A percentile compares a stretch with the other conserved stretches of the same genome.
These are phyloP conservation scores for Paecilomyces sp. DNA, from an alignment of 2,329 filamentous ascomycete species.

Conservation along the genomic window DNA sequence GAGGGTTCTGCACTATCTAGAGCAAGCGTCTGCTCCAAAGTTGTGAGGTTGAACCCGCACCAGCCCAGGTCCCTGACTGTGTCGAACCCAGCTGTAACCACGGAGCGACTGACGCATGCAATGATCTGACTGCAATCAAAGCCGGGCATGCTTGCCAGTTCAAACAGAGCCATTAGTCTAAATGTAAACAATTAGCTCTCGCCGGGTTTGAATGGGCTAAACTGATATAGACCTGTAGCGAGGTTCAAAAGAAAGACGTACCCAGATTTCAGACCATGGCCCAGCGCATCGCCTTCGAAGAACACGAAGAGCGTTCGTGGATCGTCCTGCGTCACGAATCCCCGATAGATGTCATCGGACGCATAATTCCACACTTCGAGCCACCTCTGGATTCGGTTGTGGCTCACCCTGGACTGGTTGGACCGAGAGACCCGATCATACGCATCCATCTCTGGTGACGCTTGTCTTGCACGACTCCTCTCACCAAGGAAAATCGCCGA, in stretches of 20 bases:
- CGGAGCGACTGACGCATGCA: slow-evolving; percentile 69
- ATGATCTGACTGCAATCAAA: slow-evolving; percentile 72
- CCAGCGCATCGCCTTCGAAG: slow-evolving; percentile 67
- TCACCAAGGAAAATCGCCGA: slow-evolving; percentile 92
- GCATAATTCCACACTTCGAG: slow-evolving; percentile 61
- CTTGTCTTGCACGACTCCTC: slow-evolving; percentile 68
- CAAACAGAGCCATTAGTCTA: slow-evolving; percentile 82
- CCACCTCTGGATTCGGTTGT: slow-evolving; percentile 24
- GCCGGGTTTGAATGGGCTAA: not conserved
- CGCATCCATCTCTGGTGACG: slow-evolving; percentile 84
- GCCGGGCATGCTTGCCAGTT: slow-evolving; percentile 66
- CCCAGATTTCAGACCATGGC: slow-evolving; percentile 79
- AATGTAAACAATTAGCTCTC: slow-evolving; percentile 18
- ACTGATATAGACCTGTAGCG: not conserved
- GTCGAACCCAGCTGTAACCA: slow-evolving; percentile 55
- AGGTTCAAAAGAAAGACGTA: slow-evolving; percentile 42
- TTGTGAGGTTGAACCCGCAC: slow-evolving; percentile 83
- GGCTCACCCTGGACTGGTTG: slow-evolving; percentile 17
- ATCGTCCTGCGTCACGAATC: slow-evolving; percentile 67
- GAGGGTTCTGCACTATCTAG: slow-evolving; percentile 50
- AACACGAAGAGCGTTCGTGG: slow-evolving; percentile 79
- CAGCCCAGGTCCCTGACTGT: slow-evolving; percentile 76
- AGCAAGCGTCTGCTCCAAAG: slow-evolving; percentile 64
- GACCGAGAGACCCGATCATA: slow-evolving; percentile 25
- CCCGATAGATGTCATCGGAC: slow-evolving; percentile 75